Percentiles rank a stretch among this genome's conserved stretches.
Evolutionary conservation across 1,284 basidiomycete species (phyloP).

Genomic region (Malassezia equina): DNA sequence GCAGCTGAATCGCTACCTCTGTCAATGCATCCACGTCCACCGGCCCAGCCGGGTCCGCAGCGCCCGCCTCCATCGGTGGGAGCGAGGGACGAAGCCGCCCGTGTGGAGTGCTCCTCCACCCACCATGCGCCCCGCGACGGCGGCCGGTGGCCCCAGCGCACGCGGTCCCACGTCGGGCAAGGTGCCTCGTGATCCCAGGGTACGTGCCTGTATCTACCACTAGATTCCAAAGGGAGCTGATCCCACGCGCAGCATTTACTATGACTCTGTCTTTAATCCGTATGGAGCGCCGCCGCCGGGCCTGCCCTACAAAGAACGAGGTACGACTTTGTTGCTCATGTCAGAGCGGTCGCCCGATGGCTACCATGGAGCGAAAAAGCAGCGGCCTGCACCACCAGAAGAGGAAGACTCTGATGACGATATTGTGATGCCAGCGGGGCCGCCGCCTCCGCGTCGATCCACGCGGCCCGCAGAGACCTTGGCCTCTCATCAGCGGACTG

Average conservation of each 20-base stretch:
- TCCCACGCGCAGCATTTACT: constrained; percentile 65
- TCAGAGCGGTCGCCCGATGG: neutral
- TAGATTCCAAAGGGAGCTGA: constrained; percentile 14
- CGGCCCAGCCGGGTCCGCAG: neutral
- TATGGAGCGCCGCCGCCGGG: constrained; percentile 91
- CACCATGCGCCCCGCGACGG: neutral
- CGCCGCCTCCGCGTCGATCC: constrained; percentile 18
- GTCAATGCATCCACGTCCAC: neutral
- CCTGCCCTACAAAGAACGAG: constrained; percentile 77
- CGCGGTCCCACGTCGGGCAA: neutral
- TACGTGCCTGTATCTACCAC: neutral
- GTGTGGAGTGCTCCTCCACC: neutral
- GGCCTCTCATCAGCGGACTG: neutral
- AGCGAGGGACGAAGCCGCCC: neutral
- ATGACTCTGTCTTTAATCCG: constrained; percentile 83
- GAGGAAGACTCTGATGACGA: constrained; percentile 25
- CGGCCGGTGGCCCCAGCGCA: neutral
- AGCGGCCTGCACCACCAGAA: neutral
- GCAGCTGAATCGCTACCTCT: neutral
- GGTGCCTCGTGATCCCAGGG: constrained; percentile 3
- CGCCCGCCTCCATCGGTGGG: neutral
- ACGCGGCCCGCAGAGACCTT: neutral
- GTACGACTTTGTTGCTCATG: constrained; percentile 17
- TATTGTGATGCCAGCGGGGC: constrained; percentile 39
- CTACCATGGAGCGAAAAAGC: neutral